Base-by-base conservation (phyloP, 2,329 filamentous ascomycete species). In the Ilyonectria mors-panacis region DNA sequence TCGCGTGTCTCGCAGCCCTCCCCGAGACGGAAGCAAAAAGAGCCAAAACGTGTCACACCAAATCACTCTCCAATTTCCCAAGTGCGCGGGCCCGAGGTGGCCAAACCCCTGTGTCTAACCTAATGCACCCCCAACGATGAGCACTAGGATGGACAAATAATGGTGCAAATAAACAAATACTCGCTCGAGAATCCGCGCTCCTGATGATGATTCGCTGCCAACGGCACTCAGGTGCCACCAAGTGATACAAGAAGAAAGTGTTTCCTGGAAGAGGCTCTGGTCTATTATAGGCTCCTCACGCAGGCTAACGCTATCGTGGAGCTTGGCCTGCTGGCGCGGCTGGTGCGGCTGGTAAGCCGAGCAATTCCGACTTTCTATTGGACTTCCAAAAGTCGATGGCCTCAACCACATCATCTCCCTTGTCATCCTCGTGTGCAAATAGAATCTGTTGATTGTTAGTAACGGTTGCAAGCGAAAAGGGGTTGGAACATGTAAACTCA, bases 351-450 rank as follows among this genome's bases (percentile, higher is more conserved):
- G 74, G 70, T 63, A 70, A 48, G 50, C 76, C 70, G 53, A 78
- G 72, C 63, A 79, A 61, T 48, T 85, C 85, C 4, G 86, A 88
- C 69, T 83, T 85, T 66, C 86, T 82, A 76, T 85, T 88, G 74
- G 85, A 91, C 84, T 91, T 94, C 95, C 95, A 99, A 85, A 99
- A 99, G 83, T 99, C 96, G 78, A 99, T 89, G 69, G 94, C 94
- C 75, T 96, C 94, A 70, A 99, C 93, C 59, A 97, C 91, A 78
- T 99, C 96, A 78, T 97, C 94, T 73, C 96, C 95, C 71, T 90
- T 86, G 80, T 99, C 96, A 77, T 98, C 95, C 85, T 99, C 96
- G 80, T 98, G 98, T 55, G 96, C 95, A 82, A 98, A 98, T 59
- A 99, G 83, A 75, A 99, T 98, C 96, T 99, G 45, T 23, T 8